phyloP scores from a whole-genome alignment of 2,329 filamentous ascomycete species.

The Ustilaginoidea virens region DNA sequence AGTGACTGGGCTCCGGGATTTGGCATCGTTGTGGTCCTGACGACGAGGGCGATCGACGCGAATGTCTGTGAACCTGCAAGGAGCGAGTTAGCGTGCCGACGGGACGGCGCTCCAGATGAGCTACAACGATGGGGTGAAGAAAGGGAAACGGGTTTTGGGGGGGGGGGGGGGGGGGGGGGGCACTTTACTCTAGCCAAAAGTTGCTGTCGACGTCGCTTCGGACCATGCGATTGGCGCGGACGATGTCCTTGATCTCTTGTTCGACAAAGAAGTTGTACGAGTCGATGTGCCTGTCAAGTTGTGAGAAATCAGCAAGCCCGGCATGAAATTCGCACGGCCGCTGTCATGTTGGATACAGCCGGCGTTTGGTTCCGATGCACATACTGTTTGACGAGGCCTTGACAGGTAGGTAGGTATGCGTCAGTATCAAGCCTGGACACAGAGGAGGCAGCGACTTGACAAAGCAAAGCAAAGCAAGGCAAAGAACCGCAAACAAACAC shows the following conservation, averaged over 20 bases:
- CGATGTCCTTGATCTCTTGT: conserved; percentile 91
- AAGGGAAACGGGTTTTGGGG: conserved; percentile 8
- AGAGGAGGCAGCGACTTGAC: too few species aligned
- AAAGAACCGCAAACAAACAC: too few species aligned
- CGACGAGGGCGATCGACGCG: conserved; percentile 71
- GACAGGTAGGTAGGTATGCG: too few species aligned
- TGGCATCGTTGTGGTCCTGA: conserved; percentile 56
- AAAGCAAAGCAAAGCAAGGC: not conserved
- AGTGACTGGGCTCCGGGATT: conserved; percentile 60
- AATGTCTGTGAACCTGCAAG: conserved; percentile 61
- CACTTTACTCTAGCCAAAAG: conserved; percentile 63
- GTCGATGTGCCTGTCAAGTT: conserved; percentile 56
- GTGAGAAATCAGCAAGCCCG: conserved; percentile 7
- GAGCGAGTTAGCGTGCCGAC: not conserved
- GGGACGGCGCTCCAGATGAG: too few species aligned
- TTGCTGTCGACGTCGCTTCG: conserved; percentile 84
- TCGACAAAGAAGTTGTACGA: conserved; percentile 98
- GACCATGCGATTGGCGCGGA: conserved; percentile 77
- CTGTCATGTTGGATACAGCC: too few species aligned
- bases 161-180: conserved; percentile 7
- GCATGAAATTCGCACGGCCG: too few species aligned
- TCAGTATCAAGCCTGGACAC: too few species aligned
- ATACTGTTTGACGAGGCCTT: conserved; percentile 72
- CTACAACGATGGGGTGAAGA: not conserved
- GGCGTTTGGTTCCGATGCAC: too few species aligned